phyloP scores from a whole-genome alignment of 1,139 yeast species.

The Candida tetrigidarum region DNA sequence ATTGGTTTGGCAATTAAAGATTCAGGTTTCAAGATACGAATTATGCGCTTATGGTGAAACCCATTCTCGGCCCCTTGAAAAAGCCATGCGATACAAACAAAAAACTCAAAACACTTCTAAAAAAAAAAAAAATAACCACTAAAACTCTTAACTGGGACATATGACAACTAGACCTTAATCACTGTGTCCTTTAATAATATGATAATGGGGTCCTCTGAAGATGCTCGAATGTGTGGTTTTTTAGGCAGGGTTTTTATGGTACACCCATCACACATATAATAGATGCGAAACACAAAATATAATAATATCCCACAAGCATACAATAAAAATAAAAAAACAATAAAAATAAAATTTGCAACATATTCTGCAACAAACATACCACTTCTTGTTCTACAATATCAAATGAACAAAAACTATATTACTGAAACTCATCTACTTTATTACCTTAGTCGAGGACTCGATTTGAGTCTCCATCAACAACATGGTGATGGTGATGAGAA shows the following conservation, averaged over 20 bases:
- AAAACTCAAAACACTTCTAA: neutral
- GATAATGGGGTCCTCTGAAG: no score
- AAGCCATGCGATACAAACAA: no score
- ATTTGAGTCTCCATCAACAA: neutral
- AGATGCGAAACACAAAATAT: no score
- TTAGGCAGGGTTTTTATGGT: no score
- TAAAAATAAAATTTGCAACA: neutral
- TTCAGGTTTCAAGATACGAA: neutral
- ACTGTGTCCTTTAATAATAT: no score
- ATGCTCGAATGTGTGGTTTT: no score
- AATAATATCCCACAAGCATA: no score
- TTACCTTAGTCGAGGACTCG: neutral
- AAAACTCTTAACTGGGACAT: no score
- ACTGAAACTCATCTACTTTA: neutral
- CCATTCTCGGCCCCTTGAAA: neutral
- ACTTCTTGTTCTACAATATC: neutral
- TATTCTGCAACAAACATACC: neutral
- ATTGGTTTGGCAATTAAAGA: neutral
- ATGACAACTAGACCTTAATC: no score
- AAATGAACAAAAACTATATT: neutral
- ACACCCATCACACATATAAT: no score
- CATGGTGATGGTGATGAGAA: neutral
- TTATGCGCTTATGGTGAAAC: constrained; percentile 1
- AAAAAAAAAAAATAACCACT: neutral
- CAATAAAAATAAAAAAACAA: neutral